phyloP scores from a whole-genome alignment of 2,329 filamentous ascomycete genomes.

The Claviceps maximensis region DNA sequence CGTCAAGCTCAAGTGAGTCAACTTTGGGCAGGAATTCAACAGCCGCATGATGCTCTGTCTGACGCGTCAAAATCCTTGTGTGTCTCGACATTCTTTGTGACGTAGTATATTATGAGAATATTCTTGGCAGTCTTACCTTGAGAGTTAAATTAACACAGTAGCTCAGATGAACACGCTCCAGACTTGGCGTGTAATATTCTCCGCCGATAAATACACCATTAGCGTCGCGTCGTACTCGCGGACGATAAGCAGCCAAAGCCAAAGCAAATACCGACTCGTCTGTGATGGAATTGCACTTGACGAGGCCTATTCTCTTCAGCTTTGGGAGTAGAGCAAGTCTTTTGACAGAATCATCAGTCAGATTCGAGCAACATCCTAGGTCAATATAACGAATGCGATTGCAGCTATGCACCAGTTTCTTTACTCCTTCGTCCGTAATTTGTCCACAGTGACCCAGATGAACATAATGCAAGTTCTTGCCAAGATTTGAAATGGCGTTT shows the following conservation, averaged over 20 bases:
- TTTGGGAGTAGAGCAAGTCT: slow-evolving; percentile 81
- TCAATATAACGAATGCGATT: slow-evolving; percentile 97
- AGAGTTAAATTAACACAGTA: slow-evolving; percentile 83
- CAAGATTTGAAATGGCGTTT: slow-evolving; percentile 71
- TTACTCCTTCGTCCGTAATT: slow-evolving; percentile 82
- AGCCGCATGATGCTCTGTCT: slow-evolving; percentile 73
- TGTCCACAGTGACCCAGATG: slow-evolving; percentile 87
- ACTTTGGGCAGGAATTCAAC: slow-evolving; percentile 77
- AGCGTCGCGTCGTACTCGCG: slow-evolving; percentile 34
- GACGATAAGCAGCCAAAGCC: slow-evolving; percentile 52
- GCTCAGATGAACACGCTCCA: slow-evolving; percentile 91
- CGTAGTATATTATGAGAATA: not conserved
- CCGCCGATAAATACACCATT: slow-evolving; percentile 33
- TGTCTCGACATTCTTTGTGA: not conserved
- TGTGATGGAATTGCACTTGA: slow-evolving; percentile 86
- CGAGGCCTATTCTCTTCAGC: slow-evolving; percentile 82
- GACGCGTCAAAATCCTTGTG: slow-evolving; percentile 1
- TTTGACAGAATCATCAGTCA: slow-evolving; percentile 79
- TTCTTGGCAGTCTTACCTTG: slow-evolving; percentile 41
- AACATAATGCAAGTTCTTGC: slow-evolving; percentile 94
- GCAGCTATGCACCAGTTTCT: slow-evolving; percentile 69
- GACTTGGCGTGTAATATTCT: slow-evolving; percentile 46
- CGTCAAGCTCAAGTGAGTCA: slow-evolving; percentile 90
- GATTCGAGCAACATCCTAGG: slow-evolving; percentile 78
- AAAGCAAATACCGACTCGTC: slow-evolving; percentile 79